Base-by-base conservation (phyloP, 2,329 filamentous ascomycete species). In the Myriosclerotinia duriaeana region DNA sequence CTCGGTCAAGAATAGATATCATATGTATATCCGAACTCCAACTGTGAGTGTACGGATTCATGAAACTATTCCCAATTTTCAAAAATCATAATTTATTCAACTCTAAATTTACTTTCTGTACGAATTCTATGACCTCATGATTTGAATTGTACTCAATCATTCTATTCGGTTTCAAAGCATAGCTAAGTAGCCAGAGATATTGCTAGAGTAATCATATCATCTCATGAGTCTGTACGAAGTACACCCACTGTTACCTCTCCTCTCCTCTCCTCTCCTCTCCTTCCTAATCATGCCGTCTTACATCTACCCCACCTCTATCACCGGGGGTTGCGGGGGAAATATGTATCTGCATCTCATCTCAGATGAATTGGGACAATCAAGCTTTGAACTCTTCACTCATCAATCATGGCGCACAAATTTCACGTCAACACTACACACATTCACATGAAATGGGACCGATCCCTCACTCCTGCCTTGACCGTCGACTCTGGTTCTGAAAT, bases 361-460 rank as follows among this genome's bases (percentile, higher is more conserved):
- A 36, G 3, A 8, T 36, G 7, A n/a, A 20, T n/a, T n/a, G 6
- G 17, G 22, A 42, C 5, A 26, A 46, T 59, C 17, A 36, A 46
- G 20, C 17, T 59, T 36, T 15, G 22, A 48, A 34, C 30, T 46
- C 42, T n/a, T n/a, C 20, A 15, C 56, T 20, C 26, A 22, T 22
- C 8, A 4, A 60, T 22, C 56, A 72, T 71, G 69, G 53, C 69
- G 1, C 69, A 69, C 44, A 67, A 68, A 12, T 69, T 72, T 42
- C 70, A 72, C 30, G 61, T 69, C 46, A 52, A 66, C 15, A 64
- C 60, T 17, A 65, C 68, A 50, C 72, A 75, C 64, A 71, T 74
- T 22, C 81, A 83, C 74, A 74, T 81, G 36, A 82, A 80, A 73
- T 85, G 83, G 83, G 81, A 80, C 65, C 79, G 79, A 65, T 74